phyloP scores from a whole-genome alignment of 176 grass and related monocot species.

The Chrysopogon serrulatus region DNA sequence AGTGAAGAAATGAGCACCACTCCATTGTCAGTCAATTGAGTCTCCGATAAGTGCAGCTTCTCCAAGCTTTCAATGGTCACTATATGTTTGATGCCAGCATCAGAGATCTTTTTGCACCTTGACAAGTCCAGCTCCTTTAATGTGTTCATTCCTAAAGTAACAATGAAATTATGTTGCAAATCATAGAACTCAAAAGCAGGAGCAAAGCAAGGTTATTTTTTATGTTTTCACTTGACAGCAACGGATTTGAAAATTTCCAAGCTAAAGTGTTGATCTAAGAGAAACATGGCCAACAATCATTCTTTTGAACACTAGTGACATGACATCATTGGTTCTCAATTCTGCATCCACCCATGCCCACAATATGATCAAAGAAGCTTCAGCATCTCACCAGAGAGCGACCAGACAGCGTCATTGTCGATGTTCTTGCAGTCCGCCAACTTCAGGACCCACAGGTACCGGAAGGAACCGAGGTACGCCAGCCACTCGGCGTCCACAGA shows the following conservation, averaged over 20 bases:
- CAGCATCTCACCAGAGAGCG: constrained; percentile 46
- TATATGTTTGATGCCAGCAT: constrained; percentile 74
- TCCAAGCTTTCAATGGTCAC: constrained; percentile 66
- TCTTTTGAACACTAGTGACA: not conserved
- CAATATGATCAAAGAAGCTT: not conserved
- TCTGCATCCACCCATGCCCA: not conserved
- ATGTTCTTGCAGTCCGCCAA: constrained; percentile 72
- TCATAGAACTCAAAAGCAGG: not conserved
- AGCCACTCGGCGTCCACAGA: constrained; percentile 71
- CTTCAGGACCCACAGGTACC: constrained; percentile 44
- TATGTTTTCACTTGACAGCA: not conserved
- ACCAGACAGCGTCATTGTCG: constrained; percentile 58
- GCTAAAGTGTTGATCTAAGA: not conserved
- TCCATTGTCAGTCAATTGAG: constrained; percentile 64
- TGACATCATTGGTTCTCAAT: not conserved
- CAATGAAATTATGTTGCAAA: not conserved
- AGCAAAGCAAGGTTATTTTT: not conserved
- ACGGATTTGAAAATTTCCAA: not conserved
- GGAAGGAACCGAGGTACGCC: constrained; percentile 77
- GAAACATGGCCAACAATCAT: not conserved
- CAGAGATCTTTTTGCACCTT: constrained; percentile 68
- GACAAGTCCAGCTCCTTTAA: constrained; percentile 85
- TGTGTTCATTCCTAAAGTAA: constrained; percentile 57
- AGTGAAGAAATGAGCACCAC: constrained; percentile 71
- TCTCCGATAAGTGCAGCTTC: constrained; percentile 70